phyloP scores from a whole-genome alignment of 2,329 filamentous ascomycete genomes.

The Phaeosphaeriaceae sp. region DNA sequence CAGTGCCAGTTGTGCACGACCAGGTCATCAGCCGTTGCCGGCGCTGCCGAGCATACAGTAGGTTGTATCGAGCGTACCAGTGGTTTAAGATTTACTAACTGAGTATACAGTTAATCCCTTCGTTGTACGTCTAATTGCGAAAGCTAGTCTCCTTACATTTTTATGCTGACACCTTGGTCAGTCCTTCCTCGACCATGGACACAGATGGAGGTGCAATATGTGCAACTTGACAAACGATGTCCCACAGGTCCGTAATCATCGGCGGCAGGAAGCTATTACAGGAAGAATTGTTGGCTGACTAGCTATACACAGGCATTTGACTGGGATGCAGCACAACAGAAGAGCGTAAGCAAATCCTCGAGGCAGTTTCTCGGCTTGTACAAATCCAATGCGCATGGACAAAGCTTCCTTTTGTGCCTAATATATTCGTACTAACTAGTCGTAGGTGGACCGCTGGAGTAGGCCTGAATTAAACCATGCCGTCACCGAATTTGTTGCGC shows the following conservation, averaged over 20 bases:
- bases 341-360: conserved; percentile 63
- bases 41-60: conserved; percentile 83
- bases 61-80: background rate
- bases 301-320: conserved; percentile 72
- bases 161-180: conserved; percentile 8
- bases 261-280: background rate
- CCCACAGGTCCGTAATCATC: conserved; percentile 65
- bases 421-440: background rate
- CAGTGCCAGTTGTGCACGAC: conserved; percentile 89
- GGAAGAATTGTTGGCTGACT: conserved; percentile 1
- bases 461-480: conserved; percentile 91
- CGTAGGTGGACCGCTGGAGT: conserved; percentile 76
- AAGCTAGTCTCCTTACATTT: background rate
- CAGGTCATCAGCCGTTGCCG: conserved; percentile 97
- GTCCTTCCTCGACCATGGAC: conserved; percentile 91
- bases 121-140: conserved; percentile 59
- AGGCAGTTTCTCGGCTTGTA: too few species aligned
- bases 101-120: conserved; percentile 94
- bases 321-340: conserved; percentile 92
- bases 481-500: conserved; percentile 97
- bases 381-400: background rate
- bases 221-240: conserved; percentile 98
- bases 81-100: conserved; percentile 60
- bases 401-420: too few species aligned
- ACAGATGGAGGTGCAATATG: conserved; percentile 99